A percentile compares a stretch with the other conserved stretches of the same genome.
phyloP scores from a whole-genome alignment of 2,329 filamentous ascomycete species.

The Cercospora sp. region DNA sequence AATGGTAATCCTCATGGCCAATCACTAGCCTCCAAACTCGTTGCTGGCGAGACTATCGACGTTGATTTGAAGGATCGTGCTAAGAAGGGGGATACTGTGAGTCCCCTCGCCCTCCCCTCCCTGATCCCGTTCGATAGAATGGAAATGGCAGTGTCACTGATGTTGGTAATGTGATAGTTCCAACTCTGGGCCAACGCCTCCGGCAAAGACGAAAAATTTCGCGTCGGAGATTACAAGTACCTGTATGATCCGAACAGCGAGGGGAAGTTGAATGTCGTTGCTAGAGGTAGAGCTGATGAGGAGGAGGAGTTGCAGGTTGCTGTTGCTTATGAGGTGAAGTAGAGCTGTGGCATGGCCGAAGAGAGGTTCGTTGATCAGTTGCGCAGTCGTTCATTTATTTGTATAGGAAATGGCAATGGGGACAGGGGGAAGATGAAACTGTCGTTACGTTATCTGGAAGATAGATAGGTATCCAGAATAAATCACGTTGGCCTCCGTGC shows the following conservation, averaged over 20 bases:
- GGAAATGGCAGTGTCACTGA: too few species aligned
- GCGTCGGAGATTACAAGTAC: neutral
- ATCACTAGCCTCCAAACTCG: neutral
- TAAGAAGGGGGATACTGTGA: neutral
- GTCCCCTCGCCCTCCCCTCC: too few species aligned
- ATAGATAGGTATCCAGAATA: too few species aligned
- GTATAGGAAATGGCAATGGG: too few species aligned
- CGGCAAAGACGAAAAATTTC: neutral
- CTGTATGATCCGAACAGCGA: neutral
- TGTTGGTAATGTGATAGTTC: neutral
- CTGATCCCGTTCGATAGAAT: too few species aligned
- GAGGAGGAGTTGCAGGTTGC: neutral
- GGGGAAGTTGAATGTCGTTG: neutral
- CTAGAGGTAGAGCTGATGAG: neutral
- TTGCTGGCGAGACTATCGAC: neutral
- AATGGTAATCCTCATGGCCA: neutral
- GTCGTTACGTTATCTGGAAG: too few species aligned
- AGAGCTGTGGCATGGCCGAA: too few species aligned
- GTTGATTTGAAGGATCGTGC: neutral
- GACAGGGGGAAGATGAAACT: too few species aligned
- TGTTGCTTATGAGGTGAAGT: neutral
- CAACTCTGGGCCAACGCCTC: constrained; percentile 1
- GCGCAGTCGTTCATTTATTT: too few species aligned
- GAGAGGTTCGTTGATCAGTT: too few species aligned
- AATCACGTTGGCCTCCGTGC: too few species aligned